Evolutionary conservation across 495 filamentous ascomycete species (phyloP).

Genomic region (Penicillium bialowiezense): DNA sequence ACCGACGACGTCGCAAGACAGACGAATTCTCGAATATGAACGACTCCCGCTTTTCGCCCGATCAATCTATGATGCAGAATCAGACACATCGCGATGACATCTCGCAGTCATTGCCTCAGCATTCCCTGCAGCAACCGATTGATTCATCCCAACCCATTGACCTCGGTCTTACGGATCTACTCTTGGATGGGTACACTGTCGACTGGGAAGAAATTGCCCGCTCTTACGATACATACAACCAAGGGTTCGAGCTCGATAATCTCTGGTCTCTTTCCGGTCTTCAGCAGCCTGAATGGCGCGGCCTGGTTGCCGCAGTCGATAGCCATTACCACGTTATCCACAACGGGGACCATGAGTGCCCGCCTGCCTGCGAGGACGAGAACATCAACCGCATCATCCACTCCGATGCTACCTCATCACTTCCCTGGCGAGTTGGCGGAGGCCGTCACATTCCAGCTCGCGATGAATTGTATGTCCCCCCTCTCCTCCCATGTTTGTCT

Average conservation of each 20-base stretch:
- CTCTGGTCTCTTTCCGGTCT: conserved; percentile 45
- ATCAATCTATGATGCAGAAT: conserved; percentile 35
- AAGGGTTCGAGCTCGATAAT: conserved; percentile 41
- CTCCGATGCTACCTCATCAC: conserved; percentile 22
- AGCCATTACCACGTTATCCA: conserved; percentile 44
- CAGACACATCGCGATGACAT: conserved; percentile 27
- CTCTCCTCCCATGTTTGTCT: background rate
- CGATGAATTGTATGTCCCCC: conserved; percentile 40
- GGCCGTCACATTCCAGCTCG: conserved; percentile 21
- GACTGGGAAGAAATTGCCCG: conserved; percentile 40
- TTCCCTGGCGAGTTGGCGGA: conserved; percentile 43
- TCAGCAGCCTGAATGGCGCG: conserved; percentile 43
- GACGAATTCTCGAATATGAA: conserved; percentile 36
- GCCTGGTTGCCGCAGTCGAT: conserved; percentile 46
- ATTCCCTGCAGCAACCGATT: conserved; percentile 17
- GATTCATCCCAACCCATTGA: conserved; percentile 19
- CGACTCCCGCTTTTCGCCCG: conserved; percentile 26
- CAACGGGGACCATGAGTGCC: conserved; percentile 31
- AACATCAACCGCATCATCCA: conserved; percentile 38
- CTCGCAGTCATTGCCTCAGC: conserved; percentile 22
- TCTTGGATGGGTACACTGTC: conserved; percentile 37
- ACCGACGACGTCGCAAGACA: conserved; percentile 41
- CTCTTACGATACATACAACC: conserved; percentile 38
- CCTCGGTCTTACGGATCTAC: conserved; percentile 33
- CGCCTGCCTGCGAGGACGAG: conserved; percentile 28